A percentile compares a stretch with the other conserved stretches of the same genome.
These are phyloP conservation scores for Escovopsis sp. DNA, from an alignment of 2,329 filamentous ascomycete genomes.

Conservation along the genomic window DNA sequence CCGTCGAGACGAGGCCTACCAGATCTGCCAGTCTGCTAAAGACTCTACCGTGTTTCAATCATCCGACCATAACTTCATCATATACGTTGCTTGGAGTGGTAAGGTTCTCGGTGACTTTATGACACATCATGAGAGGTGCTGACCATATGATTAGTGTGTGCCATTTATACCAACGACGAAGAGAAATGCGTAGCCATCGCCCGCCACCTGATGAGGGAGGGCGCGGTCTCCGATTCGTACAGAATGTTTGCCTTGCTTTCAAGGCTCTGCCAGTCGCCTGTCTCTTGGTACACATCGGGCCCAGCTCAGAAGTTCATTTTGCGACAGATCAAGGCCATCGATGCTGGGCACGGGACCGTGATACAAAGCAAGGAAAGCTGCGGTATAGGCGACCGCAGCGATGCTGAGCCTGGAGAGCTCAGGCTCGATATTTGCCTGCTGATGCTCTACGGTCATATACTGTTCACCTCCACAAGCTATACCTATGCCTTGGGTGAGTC, in stretches of 20 bases:
- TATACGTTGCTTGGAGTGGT: constrained; percentile 66
- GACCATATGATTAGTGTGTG: constrained; percentile 47
- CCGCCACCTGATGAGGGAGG: constrained; percentile 73
- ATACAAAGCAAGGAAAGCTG: constrained; percentile 14
- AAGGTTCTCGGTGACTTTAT: constrained; percentile 17
- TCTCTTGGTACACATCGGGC: constrained; percentile 64
- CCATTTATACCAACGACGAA: constrained; percentile 66
- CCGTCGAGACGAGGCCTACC: constrained; percentile 59
- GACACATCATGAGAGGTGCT: background rate
- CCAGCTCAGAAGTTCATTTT: constrained; percentile 83
- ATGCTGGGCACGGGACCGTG: constrained; percentile 40
- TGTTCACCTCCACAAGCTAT: constrained; percentile 73
- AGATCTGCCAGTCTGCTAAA: constrained; percentile 61
- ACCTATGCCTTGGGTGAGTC: constrained; percentile 59
- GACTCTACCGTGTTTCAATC: constrained; percentile 75
- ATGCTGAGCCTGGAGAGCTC: background rate
- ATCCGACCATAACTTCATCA: constrained; percentile 51
- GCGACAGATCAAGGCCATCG: constrained; percentile 81
- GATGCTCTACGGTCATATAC: constrained; percentile 79
- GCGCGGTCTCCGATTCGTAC: constrained; percentile 69
- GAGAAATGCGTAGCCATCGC: constrained; percentile 58
- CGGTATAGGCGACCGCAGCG: constrained; percentile 1
- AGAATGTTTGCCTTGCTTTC: constrained; percentile 71
- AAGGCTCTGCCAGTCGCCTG: constrained; percentile 57
- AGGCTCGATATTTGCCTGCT: constrained; percentile 66